Percentiles rank a stretch among this genome's conserved stretches.
phyloP scores from a whole-genome alignment of 306 rosid species.

The Quercus gilva region DNA sequence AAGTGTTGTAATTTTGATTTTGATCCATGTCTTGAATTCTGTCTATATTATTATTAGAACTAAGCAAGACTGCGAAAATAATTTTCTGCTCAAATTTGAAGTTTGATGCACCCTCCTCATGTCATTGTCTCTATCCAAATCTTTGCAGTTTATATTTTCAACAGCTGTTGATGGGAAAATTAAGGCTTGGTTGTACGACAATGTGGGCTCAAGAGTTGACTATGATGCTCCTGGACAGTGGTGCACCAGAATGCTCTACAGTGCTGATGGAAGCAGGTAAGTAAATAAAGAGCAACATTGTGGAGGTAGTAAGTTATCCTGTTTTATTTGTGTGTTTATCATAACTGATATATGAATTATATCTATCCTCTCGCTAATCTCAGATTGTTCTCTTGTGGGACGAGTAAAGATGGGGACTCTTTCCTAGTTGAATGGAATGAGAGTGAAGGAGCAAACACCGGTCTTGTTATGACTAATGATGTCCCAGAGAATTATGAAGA shows the following conservation, averaged over 20 bases:
- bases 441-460: slow-evolving; percentile 81
- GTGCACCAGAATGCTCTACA: slow-evolving; percentile 82
- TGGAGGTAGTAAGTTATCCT: not conserved
- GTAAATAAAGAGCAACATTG: not conserved
- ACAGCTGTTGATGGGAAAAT: slow-evolving; percentile 86
- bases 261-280: slow-evolving; percentile 84
- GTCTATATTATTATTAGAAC: not conserved
- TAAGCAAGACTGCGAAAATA: not conserved
- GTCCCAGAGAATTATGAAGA: slow-evolving; percentile 74
- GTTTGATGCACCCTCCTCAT: not conserved
- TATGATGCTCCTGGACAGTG: slow-evolving; percentile 87
- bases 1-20: not conserved
- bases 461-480: slow-evolving; percentile 84
- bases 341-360: not conserved
- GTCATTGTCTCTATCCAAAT: not conserved
- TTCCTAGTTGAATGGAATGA: slow-evolving; percentile 90
- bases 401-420: slow-evolving; percentile 85
- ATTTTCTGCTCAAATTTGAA: not conserved
- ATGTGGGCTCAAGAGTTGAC: slow-evolving; percentile 79
- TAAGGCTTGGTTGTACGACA: slow-evolving; percentile 86
- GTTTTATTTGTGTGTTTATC: not conserved
- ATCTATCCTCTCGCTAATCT: not conserved
- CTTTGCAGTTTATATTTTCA: slow-evolving; percentile 80
- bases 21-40: not conserved
- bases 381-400: slow-evolving; percentile 93